phyloP scores from a whole-genome alignment of 2,329 filamentous ascomycete species.

The Phialocephala sp. region DNA sequence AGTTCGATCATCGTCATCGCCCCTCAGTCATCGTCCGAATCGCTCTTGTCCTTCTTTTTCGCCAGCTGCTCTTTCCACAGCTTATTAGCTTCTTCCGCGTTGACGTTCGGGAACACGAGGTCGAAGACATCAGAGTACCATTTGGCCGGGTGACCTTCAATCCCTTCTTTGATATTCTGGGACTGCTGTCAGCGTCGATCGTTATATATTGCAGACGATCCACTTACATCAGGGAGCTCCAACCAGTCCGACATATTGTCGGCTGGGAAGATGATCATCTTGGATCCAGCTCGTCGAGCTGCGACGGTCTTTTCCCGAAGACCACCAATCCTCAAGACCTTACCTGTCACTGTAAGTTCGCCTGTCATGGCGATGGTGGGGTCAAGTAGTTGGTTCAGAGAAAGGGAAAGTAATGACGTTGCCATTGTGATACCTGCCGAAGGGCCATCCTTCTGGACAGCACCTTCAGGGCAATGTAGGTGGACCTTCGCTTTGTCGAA shows the following conservation, averaged over 20 bases:
- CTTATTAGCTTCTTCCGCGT: conserved; percentile 74
- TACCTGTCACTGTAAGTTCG: conserved; percentile 94
- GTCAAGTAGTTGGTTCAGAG: conserved; percentile 76
- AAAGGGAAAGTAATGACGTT: conserved; percentile 86
- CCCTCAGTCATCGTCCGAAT: conserved; percentile 37
- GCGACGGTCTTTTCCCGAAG: conserved; percentile 97
- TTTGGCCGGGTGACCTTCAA: conserved; percentile 86
- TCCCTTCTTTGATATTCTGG: conserved; percentile 97
- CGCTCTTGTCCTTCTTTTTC: conserved; percentile 45
- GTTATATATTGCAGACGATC: not conserved
- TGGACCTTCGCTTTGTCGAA: conserved; percentile 96
- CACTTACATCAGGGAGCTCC: conserved; percentile 89
- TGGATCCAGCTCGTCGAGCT: conserved; percentile 88
- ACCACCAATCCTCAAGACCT: conserved; percentile 93
- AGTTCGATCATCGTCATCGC: conserved; percentile 27
- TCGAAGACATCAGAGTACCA: conserved; percentile 97
- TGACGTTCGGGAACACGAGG: conserved; percentile 83
- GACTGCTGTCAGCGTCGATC: conserved; percentile 30
- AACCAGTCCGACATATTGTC: conserved; percentile 98
- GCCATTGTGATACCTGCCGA: conserved; percentile 98
- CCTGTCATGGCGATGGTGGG: conserved; percentile 97
- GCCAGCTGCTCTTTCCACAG: conserved; percentile 51
- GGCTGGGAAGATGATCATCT: conserved; percentile 90
- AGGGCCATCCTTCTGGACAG: conserved; percentile 92
- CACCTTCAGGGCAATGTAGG: conserved; percentile 94